Evolutionary conservation across 2,329 filamentous ascomycete species (phyloP), one percentile per base, ranked within the genome.

Genomic region (Cladosporium sphaerospermum): DNA sequence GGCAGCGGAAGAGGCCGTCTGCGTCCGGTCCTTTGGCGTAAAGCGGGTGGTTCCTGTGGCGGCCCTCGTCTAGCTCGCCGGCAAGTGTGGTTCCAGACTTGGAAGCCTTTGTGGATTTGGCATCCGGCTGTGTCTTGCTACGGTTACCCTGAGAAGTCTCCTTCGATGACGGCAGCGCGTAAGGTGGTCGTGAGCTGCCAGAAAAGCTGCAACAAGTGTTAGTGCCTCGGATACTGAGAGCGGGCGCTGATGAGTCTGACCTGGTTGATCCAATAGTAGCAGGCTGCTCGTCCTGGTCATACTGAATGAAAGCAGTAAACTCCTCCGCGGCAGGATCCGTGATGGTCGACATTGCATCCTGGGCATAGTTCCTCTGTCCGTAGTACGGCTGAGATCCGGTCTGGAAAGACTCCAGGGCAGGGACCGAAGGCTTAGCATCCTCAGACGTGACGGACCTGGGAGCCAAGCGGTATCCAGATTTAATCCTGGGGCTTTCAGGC

Each of bases 1-100:
- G 92, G 78, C 92, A 97, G 75, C 95, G 89, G 75, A 93, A 97
- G 55, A 95, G 81, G 66, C 89, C 90, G 71, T 96, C 89, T 33
- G 78, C 69, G 39, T 79, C 71, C 9, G 84, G 80, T 44, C 74
- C 73, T 52, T 82, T 82, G 68, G 85, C 84, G 76, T 91, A 92
- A 10, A 89, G 75, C 16, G 77, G 79, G 68, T 91, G 84, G 67
- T 67, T 75, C 47, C 75, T 59, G 59, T 68, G 61, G 14, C 65
- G 65, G 41, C 66, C 65, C 54, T 70, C 67, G 18, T 65, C 66
- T 16, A 39, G 52, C 19, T 67, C 65, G 11, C 45, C 32, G 11
- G 37, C 40, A 7, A 28, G 48, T 18, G 40, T n/a, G 36, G 32
- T 16, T 11, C 39, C 41, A 46, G 34, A 33, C 42, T 53, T 53